Evolutionary conservation across 73 alveolate species (phyloP), one percentile per base, ranked within the genome.

Genomic region (Blepharisma japonicum): DNA sequence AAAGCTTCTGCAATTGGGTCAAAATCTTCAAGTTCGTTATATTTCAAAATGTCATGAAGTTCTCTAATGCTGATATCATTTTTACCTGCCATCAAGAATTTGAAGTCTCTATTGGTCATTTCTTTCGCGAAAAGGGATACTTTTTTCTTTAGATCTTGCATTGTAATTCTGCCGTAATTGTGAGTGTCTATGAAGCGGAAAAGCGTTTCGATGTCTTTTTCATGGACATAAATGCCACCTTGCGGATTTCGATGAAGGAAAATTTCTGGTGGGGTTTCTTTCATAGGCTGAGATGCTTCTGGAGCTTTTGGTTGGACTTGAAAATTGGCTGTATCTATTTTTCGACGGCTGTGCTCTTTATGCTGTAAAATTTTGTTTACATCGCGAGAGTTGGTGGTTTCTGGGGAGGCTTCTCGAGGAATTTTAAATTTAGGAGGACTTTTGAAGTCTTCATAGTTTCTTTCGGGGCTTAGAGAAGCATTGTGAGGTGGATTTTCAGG

Each of bases 1-100:
- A 70, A 70, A 70, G 80, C 80, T 70, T 70, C 80, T 18, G 56
- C 66, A 5, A 70, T 47, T 38, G 80, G 80, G 66, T 70, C 80
- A 45, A 45, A 70, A 25, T 70, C 80, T 45, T 70, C 66, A 23
- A 70, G 61, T 25, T 70, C 80, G 5, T 70, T 70, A 45, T 39
- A 70, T 20, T 70, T 70, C 61, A 70, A 45, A 39, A 70, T 70
- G n/a, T 70, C 80, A n/a, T 70, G 27, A 70, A 70, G 80, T 45
- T 70, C 80, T 70, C 27, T 70, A 2, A 47, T 11, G 14, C 42
- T 25, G 56, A 70, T 70, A 45, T 39, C 56, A 45, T 70, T 47
- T 70, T 70, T 70, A 7, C 80, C 80, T 7, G 80, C 80, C 56
- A 47, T 70, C 56, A 70, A 47, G 27, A 70, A 70, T 6, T 70